Conservation (phyloP, 148 eudicot species). For the Chenopodium formosanum region DNA sequence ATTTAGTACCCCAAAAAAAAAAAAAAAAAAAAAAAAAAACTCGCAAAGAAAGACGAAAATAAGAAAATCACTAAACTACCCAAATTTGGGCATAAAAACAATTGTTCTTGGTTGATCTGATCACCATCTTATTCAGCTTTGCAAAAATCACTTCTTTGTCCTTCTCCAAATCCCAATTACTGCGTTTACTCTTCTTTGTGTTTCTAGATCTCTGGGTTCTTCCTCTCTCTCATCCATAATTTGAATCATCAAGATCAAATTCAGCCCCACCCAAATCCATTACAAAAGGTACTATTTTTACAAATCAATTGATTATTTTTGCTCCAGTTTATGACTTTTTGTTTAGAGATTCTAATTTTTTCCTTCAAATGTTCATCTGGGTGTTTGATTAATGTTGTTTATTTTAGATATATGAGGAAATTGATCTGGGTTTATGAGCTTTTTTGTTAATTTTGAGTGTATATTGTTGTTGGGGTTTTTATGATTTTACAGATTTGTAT, state of each 20-base stretch:
- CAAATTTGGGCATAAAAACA: slow-evolving; percentile 5
- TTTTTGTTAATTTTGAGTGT: slow-evolving; percentile 9
- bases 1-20: too few species aligned
- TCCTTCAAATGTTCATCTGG: slow-evolving; percentile 1
- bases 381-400: not conserved
- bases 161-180: not conserved
- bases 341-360: not conserved
- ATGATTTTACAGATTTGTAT: not conserved
- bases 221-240: not conserved
- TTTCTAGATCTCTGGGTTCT: slow-evolving; percentile 12
- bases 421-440: slow-evolving; percentile 20
- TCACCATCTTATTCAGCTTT: slow-evolving; percentile 11
- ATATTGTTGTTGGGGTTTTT: not conserved
- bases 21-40: too few species aligned
- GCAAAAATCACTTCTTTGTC: not conserved
- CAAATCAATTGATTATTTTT: not conserved
- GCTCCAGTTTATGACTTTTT: not conserved
- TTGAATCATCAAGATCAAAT: slow-evolving; percentile 7
- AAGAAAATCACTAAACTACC: not conserved
- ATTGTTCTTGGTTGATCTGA: slow-evolving; percentile 7
- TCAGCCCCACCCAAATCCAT: not conserved
- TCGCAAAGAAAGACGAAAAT: too few species aligned
- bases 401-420: slow-evolving; percentile 1
- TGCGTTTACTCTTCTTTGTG: not conserved
- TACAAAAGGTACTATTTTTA: slow-evolving; percentile 5